Evolutionary conservation across 225 moss, liverwort and hornwort species (phyloP).

Genomic region (Pseudisothecium myosuroides): DNA sequence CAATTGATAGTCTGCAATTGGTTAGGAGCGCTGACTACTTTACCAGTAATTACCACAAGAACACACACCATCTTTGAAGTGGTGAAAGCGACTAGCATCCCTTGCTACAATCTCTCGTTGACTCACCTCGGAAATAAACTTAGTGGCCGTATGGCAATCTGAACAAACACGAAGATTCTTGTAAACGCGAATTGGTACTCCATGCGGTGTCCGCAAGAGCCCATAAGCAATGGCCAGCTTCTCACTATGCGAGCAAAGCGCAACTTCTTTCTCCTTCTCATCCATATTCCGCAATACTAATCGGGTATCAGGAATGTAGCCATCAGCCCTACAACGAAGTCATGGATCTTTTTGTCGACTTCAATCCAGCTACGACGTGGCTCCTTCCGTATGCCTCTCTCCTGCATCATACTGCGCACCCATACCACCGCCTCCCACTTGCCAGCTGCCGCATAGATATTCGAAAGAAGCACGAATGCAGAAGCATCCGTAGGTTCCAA

Average conservation of each 20-base stretch:
- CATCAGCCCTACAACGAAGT: no score
- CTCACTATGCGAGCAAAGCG: background rate
- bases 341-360: no score
- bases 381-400: no score
- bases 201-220: no score
- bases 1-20: no score
- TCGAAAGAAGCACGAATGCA: no score
- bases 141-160: background rate
- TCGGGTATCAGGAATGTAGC: background rate
- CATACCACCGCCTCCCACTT: background rate
- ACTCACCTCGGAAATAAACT: background rate
- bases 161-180: background rate
- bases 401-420: background rate
- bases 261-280: background rate
- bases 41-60: no score
- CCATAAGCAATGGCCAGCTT: background rate
- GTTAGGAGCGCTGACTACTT: no score
- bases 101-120: background rate
- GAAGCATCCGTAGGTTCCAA: no score
- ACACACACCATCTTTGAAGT: background rate
- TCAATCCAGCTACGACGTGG: no score
- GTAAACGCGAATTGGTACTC: background rate
- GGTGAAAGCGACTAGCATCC: background rate
- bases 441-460: no score
- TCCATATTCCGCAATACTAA: background rate